Percentiles rank a stretch among this genome's conserved stretches.
These are phyloP conservation scores for Aurinia saxatilis DNA, from an alignment of 345 rosid species.

Conservation along the genomic window DNA sequence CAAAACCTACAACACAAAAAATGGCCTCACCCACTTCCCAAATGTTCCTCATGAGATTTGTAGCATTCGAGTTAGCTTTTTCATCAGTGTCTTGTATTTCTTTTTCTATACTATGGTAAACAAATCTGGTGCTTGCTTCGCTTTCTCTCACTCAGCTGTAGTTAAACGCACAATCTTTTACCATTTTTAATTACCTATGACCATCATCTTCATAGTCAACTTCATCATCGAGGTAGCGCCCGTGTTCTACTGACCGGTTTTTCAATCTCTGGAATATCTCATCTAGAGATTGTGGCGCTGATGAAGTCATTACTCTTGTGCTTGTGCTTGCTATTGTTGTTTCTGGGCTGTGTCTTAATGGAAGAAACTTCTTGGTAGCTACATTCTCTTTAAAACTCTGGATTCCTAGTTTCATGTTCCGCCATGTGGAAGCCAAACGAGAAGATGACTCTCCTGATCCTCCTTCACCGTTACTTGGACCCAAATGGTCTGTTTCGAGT, in stretches of 20 bases:
- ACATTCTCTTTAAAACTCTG: slow-evolving; percentile 81
- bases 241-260: slow-evolving; percentile 46
- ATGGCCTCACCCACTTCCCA: neutral
- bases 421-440: slow-evolving; percentile 66
- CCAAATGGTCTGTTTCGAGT: slow-evolving; percentile 45
- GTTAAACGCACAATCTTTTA: neutral
- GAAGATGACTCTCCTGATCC: slow-evolving; percentile 37
- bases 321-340: slow-evolving; percentile 10
- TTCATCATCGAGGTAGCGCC: slow-evolving; percentile 33
- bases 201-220: slow-evolving; percentile 20
- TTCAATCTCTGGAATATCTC: slow-evolving; percentile 89
- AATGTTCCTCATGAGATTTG: neutral
- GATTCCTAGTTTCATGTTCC: slow-evolving; percentile 76
- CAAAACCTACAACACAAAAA: slow-evolving; percentile 15
- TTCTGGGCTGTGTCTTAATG: slow-evolving; percentile 53
- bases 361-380: slow-evolving; percentile 60
- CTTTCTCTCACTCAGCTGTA: neutral
- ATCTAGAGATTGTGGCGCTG: slow-evolving; percentile 62
- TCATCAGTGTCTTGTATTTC: slow-evolving; percentile 2
- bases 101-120: slow-evolving; percentile 3
- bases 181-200: neutral
- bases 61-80: slow-evolving; percentile 14
- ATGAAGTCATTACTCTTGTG: slow-evolving; percentile 5
- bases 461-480: slow-evolving; percentile 10
- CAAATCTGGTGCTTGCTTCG: slow-evolving; percentile 6